phyloP scores from a whole-genome alignment of 2,329 filamentous ascomycete species.

The Anthostomella pinea region DNA sequence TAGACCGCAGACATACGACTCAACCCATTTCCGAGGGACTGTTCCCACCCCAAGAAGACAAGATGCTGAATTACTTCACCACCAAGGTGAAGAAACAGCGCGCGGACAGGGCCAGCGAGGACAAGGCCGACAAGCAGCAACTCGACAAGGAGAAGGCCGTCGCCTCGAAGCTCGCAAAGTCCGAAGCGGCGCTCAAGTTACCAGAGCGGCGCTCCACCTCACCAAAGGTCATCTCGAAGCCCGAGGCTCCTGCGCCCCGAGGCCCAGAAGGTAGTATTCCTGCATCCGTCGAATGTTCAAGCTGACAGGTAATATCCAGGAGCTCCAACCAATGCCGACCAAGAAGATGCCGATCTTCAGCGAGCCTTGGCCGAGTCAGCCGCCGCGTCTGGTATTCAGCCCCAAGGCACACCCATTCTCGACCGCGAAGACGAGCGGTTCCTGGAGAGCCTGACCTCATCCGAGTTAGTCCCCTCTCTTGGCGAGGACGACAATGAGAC shows the following conservation, averaged over 20 bases:
- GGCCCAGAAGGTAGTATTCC: constrained; percentile 40
- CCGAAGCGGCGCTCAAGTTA: constrained; percentile 10
- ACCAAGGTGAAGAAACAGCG: constrained; percentile 60
- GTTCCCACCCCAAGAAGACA: background rate
- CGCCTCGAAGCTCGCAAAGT: constrained; percentile 26
- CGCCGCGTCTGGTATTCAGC: constrained; percentile 45
- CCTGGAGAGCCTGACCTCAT: constrained; percentile 51
- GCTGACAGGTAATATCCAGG: constrained; percentile 33
- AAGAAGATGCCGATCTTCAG: constrained; percentile 56
- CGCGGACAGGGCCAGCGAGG: constrained; percentile 47
- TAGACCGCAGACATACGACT: background rate
- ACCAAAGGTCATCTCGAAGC: constrained; percentile 27
- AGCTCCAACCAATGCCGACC: constrained; percentile 35
- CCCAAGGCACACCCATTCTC: constrained; percentile 45
- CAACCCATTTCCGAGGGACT: background rate
- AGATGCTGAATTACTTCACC: constrained; percentile 62
- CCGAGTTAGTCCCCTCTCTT: constrained; percentile 24
- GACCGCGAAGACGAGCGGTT: constrained; percentile 57
- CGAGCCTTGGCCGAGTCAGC: constrained; percentile 56
- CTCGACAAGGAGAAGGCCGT: constrained; percentile 22
- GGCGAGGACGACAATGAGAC: constrained; percentile 42
- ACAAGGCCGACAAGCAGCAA: constrained; percentile 39
- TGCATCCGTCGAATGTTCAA: constrained; percentile 10
- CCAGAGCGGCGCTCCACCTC: constrained; percentile 10
- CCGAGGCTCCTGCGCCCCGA: constrained; percentile 9